These are phyloP conservation scores for Chenopodium formosanum DNA, from an alignment of 148 eudicot species.

Conservation along the genomic window DNA sequence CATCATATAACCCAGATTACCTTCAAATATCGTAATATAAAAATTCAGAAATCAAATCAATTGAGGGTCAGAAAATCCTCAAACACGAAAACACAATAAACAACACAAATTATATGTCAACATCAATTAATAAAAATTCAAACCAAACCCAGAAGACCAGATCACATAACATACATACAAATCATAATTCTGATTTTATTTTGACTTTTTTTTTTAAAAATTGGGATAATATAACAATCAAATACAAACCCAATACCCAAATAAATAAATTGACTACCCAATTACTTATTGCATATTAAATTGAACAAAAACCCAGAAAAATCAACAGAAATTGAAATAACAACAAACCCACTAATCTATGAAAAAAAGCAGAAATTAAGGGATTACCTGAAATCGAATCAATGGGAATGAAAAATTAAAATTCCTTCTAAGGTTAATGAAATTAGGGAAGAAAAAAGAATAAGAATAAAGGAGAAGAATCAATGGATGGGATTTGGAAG, in stretches of 20 bases:
- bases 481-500: constrained; percentile 14
- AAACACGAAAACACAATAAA: not conserved
- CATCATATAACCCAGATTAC: not conserved
- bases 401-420: constrained; percentile 12
- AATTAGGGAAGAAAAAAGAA: not conserved
- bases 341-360: not conserved
- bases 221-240: not conserved
- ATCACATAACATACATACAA: not conserved
- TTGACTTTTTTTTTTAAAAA: not conserved
- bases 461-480: constrained; percentile 6
- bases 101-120: not conserved
- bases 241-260: not conserved
- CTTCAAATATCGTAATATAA: constrained; percentile 1
- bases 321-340: not conserved
- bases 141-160: not conserved
- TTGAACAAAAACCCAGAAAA: constrained; percentile 3
- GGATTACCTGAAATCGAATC: constrained; percentile 16
- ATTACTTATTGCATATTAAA: not conserved
- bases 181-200: not conserved
- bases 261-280: not conserved
- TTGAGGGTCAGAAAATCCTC: not conserved
- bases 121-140: constrained; percentile 1
- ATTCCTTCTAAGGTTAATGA: not conserved
- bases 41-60: not conserved
- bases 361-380: not conserved